Evolutionary conservation across 345 rosid species (phyloP), one percentile per base, ranked within the genome.

Genomic region (Euphorbia lathyris): DNA sequence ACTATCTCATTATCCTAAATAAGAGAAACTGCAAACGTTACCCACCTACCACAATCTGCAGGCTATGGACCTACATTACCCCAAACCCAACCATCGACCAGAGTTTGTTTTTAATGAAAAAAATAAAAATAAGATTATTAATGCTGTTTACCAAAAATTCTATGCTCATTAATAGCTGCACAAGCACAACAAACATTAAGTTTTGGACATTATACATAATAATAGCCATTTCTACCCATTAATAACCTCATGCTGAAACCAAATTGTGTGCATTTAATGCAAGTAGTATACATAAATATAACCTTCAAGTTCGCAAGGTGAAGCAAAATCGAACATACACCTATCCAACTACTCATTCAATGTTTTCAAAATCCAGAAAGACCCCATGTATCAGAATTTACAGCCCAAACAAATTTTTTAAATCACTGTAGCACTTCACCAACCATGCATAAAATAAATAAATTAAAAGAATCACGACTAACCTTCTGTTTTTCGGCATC

Each of bases 401-500:
- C 56, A 19, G 9, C 17, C 23, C 9, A 51, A 51, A 19, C 25
- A 51, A 51, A 51, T 51, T 19, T 51, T 45, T 14, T 2, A 53
- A 52, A 42, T 27, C 60, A 55, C 29, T 43, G 13, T 38, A 25
- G 20, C 27, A 61, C 16, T 9, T 5, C 22, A 69, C 36, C 38
- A 6, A 34, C 32, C 36, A 51, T 34, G 27, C 42, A 32, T 30
- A 64, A 25, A 42, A 32, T n/a, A 45, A 16, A 10, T 7, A 7
- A 34, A 7, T 6, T 2, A 45, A 43, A 45, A n/a, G 23, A 70
- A 52, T 27, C 45, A 70, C 26, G 17, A n/a, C 81, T 63, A 32
- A 95, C 99, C 97, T 95, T 95, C 76, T 90, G 98, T 80, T 95
- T 92, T 88, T 95, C 91, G 0, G 91, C 91, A 70, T 90, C 96